Evolutionary conservation across 2,329 filamentous ascomycete species (phyloP).

Genomic region (Diplodia seriata): DNA sequence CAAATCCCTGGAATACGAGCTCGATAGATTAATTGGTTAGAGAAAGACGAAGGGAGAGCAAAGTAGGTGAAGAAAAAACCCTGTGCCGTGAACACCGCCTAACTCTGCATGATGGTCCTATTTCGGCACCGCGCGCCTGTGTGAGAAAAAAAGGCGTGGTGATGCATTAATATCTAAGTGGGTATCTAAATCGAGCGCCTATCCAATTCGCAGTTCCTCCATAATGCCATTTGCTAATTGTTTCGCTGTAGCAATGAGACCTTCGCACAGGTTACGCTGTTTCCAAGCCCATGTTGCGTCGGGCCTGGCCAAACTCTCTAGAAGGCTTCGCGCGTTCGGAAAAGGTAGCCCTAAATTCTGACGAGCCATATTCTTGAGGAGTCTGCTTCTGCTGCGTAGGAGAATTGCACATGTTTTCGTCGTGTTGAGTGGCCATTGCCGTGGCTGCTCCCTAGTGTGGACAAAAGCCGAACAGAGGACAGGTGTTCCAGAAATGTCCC

Average conservation of each 20-base stretch:
- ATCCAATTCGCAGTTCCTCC: constrained; percentile 6
- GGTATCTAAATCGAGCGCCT: constrained; percentile 25
- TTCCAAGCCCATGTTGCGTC: not conserved
- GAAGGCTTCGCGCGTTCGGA: not conserved
- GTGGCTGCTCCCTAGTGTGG: not conserved
- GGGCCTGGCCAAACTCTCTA: not conserved
- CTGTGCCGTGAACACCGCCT: not conserved
- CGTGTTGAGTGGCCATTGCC: not conserved
- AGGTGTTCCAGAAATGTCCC: not conserved
- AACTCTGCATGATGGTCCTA: not conserved
- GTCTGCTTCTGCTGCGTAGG: not conserved
- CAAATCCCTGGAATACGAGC: too few species aligned
- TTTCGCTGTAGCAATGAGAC: not conserved
- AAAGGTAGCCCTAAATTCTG: constrained; percentile 3
- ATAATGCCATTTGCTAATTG: not conserved
- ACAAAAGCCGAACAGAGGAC: not conserved
- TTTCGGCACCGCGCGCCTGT: not conserved
- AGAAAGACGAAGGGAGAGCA: too few species aligned
- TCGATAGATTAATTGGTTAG: too few species aligned
- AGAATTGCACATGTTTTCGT: not conserved
- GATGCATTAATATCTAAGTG: constrained; percentile 14
- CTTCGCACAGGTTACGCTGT: constrained; percentile 6
- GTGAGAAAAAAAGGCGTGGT: not conserved
- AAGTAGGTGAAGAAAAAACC: not conserved
- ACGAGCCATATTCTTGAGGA: not conserved